A percentile compares a stretch with the other conserved stretches of the same genome.
These are phyloP conservation scores for Fusarium pseudograminearum DNA, from an alignment of 2,329 filamentous ascomycete genomes.

Conservation along the genomic window DNA sequence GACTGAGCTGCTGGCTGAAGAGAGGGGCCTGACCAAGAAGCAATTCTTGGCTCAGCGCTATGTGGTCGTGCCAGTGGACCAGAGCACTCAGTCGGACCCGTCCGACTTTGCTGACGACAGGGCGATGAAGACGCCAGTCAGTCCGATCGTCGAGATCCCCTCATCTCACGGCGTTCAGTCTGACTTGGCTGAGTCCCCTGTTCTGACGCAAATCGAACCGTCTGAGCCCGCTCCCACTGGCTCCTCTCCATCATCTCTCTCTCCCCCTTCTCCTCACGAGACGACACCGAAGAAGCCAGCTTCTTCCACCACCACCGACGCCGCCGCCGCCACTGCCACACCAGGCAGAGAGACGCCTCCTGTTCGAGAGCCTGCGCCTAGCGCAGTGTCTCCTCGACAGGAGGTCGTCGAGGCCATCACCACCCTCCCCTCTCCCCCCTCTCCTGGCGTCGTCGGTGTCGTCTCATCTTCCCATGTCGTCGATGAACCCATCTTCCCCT, in stretches of 20 bases:
- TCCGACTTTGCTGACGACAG: not conserved
- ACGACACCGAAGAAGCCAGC: slow-evolving; percentile 1
- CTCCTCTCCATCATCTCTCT: not conserved
- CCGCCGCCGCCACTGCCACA: not conserved
- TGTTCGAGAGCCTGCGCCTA: not conserved
- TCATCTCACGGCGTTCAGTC: slow-evolving; percentile 11
- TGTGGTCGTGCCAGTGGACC: not conserved
- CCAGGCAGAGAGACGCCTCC: not conserved
- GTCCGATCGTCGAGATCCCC: not conserved
- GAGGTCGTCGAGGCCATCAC: not conserved
- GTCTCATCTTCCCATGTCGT: slow-evolving; percentile 1
- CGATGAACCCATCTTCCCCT: not conserved
- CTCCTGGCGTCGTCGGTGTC: not conserved
- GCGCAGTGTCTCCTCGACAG: not conserved
- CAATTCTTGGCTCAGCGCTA: not conserved
- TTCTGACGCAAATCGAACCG: not conserved
- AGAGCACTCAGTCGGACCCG: slow-evolving; percentile 20
- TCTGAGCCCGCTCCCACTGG: not conserved
- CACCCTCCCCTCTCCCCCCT: not conserved
- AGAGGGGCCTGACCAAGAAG: not conserved
- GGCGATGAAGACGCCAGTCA: not conserved
- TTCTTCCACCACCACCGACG: not conserved
- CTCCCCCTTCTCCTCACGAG: not conserved
- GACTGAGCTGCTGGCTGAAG: not conserved
- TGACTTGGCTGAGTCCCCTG: not conserved